Base-by-base conservation (phyloP, 306 rosid species). In the Begonia peltatifolia region DNA sequence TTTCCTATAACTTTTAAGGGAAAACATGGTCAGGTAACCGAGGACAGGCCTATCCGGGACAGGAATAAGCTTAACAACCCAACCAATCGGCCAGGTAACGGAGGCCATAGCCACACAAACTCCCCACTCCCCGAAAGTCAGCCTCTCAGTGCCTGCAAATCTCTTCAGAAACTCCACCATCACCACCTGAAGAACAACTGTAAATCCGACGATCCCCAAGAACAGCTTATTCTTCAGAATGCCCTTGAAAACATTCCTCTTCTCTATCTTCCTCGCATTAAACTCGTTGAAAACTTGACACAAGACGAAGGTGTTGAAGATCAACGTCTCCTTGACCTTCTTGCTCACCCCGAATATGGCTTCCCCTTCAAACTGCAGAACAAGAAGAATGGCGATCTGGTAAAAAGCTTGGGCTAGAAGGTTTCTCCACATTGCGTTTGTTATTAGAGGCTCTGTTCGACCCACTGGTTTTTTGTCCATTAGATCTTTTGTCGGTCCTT, bases 391-490 rank as follows among this genome's bases (percentile, higher is more conserved):
- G 9, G 25, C 50, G 46, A 52, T 36, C 52, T 68, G 68, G 48
- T 68, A 73, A 6, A 68, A 23, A 8, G 68, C 64, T 30, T 68
- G 68, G 8, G 48, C 38, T 3, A 60, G 47, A 30, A 68, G 10
- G 55, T 68, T 73, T 50, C 57, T 56, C 79, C 65, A 68, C 71
- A 73, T 64, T 41, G 57, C 51, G 65, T 56, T 55, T 41, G 79
- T 63, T 22, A 73, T 68, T 46, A 68, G 59, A 0, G 60, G 71
- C 56, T 52, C 62, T 0, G 68, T 52, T 9, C 58, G 35, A 35
- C 64, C 59, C 38, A 60, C 53, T 0, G 63, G 53, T 1, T 43
- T 58, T 17, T 59, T 60, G 12, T 73, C 56, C 65, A 60, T 63
- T 14, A 73, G 55, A 30, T 68, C 53, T 5, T 56, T 23, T 15